Base-by-base conservation (phyloP, 345 rosid genomes). In the Euphorbia tirucalli region DNA sequence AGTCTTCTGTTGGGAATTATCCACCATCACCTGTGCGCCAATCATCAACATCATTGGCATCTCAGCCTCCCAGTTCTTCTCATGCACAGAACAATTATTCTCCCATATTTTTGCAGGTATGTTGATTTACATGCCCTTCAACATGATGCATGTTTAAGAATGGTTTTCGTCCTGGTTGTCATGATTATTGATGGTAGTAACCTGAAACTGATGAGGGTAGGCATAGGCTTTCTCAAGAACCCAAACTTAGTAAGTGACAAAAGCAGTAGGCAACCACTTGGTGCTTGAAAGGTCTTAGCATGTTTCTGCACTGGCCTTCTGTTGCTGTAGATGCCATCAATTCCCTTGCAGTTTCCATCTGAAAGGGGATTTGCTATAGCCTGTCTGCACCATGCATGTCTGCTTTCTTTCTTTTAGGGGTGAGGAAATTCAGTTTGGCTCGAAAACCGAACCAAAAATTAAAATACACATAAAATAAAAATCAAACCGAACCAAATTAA, bases 21-120 rank as follows among this genome's bases (percentile, higher is more conserved):
- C 72, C 94, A 69, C 63, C 96, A 35, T 87, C 96, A 78, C 91
- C 96, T 8, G 67, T 82, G 75, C 87, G 87, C 43, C 96, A 89
- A 70, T 75, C 98, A 69, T 74, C 93, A 75, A 92, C 89, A 72
- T 76, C 94, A 73, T 41, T 69, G 15, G 56, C 87, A 46, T 61
- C 93, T 77, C 98, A 86, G 71, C 61, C 97, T 82, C 80, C 96
- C 11, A 85, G 77, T 85, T 73, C 93, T 56, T 84, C 99, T 71
- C 96, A 96, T 85, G 87, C 78, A 41, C 90, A 83, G 74, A 91
- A 87, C 84, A 82, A 90, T 68, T 89, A 82, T 82, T 88, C 99
- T 68, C 99, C 96, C 68, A 96, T 96, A 84, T 90, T 96, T 82
- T 85, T 90, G 85, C 99, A 95, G 98, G 99, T 92, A 7, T 56